Evolutionary conservation across 345 rosid species (phyloP), one percentile per base, ranked within the genome.

Genomic region (Brassica nigra): DNA sequence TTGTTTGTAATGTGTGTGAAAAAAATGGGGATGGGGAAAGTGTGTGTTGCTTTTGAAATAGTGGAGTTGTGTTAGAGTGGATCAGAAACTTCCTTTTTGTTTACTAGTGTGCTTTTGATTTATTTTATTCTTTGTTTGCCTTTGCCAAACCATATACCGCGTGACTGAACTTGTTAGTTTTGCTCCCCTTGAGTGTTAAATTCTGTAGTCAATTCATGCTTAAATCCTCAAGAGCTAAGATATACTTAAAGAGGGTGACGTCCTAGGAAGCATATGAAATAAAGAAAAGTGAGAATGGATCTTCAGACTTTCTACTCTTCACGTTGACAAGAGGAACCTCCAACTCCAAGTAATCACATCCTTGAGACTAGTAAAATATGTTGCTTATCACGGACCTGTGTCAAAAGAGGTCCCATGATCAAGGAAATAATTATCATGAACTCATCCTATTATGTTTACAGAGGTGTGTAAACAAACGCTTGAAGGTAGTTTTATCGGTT

Each of bases 1-100:
- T 29, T n/a, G 30, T 61, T 80, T 74, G 86, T 85, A 81, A 78
- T 76, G 39, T 47, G 20, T 78, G 81, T 78, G 76, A 70, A 47
- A 37, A 42, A 47, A 14, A 12, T 47, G 55, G 55, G 55, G 55
- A 47, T 14, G 55, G 55, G 55, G 62, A 61, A 61, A 11, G 69
- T 76, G 69, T 44, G 52, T 47, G 16, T 68, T 66, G 55, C 11
- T 66, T 72, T 58, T 28, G 66, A 18, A 39, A 64, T 71, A 71
- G 77, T 55, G 67, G 61, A 55, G 54, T 79, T 33, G 54, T 33
- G 62, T 66, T 72, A 57, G 66, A 58, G 14, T 57, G 30, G 30
- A 47, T 47, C 55, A 47, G 18, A 47, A 47, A 47, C 55, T 14
- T 47, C 16, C 37, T 34, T n/a, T 1, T 3, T 12, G 15, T 14